phyloP scores from a whole-genome alignment of 2,329 filamentous ascomycete species.

The Phoma sp. region DNA sequence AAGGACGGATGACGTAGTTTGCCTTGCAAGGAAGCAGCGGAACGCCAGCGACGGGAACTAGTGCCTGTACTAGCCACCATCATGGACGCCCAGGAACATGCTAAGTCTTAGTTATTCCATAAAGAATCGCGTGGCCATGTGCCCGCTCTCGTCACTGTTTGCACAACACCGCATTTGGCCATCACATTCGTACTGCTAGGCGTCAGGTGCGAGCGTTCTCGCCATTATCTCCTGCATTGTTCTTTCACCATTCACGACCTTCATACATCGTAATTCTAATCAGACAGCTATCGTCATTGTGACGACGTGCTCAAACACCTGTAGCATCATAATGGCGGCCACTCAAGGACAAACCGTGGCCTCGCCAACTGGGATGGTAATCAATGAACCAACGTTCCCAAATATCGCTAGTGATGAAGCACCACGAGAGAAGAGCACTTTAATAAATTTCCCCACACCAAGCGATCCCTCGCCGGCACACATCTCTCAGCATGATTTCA shows the following conservation, averaged over 20 bases:
- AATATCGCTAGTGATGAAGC: constrained; percentile 2
- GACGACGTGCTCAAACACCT: background rate
- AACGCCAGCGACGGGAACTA: constrained; percentile 13
- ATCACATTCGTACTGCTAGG: constrained; percentile 3
- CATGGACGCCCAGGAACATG: constrained; percentile 15
- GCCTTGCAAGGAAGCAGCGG: constrained; percentile 9
- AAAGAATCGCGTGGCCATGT: constrained; percentile 1
- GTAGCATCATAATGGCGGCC: constrained; percentile 1
- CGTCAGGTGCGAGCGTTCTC: constrained; percentile 1
- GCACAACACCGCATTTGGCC: constrained; percentile 2
- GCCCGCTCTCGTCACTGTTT: constrained; percentile 3
- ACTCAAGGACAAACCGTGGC: background rate
- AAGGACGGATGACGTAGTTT: constrained; percentile 8
- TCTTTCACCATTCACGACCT: background rate
- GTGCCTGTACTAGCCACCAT: too few species aligned
- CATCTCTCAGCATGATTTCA: constrained; percentile 9
- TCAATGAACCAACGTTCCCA: constrained; percentile 16
- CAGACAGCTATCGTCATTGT: background rate
- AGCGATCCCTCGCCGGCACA: constrained; percentile 4
- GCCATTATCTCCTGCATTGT: background rate
- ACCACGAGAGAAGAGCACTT: background rate
- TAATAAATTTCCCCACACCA: constrained; percentile 8
- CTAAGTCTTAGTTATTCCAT: too few species aligned
- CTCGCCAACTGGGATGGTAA: constrained; percentile 15
- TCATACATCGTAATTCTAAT: background rate